Base-by-base conservation (phyloP, 148 eudicot genomes). In the Cornus kousa region DNA sequence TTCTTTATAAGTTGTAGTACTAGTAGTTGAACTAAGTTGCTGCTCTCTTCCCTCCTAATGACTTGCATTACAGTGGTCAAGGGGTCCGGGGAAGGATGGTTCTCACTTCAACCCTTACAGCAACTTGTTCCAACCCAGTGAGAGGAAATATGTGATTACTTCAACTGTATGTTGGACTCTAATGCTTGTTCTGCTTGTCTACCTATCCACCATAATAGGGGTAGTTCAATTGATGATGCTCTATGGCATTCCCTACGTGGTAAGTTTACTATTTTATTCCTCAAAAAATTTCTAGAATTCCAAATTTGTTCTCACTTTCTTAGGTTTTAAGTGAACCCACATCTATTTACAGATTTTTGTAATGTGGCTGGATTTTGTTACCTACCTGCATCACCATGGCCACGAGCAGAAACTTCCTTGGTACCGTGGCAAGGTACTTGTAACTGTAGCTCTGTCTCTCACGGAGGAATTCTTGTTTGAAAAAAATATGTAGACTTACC, bases 21-120 rank as follows among this genome's bases (percentile, higher is more conserved):
- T 17, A 14, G 14, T 48, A 53, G 66, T 28, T 60, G 19, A 23
- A 48, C 20, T 39, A 48, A 48, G 72, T 1, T 40, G 7, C 4
- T 43, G 22, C 28, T 35, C 55, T 35, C 37, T 35, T 46, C 3
- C 16, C 59, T 13, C 6, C 23, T 5, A 19, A 19, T 20, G 6
- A 19, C 6, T 71, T 71, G 37, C n/a, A 48, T 57, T 73, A 23
- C 87, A 89, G 91, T 74, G 82, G 86, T 55, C n/a, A 16, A 81
- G 91, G 73, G 82, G 79, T 55, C 91, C 91, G 0, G 91, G 91
- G 28, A 89, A 89, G 80, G 75, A 35, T 55, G 89, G 91, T 57
- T 89, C 91, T 20, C 91, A 89, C 77, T 89, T 85, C 82, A 83
- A 89, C 74, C 89, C 91, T 16, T 80, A 87, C 39, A 89, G 88